Evolutionary conservation across 371 early-diverging fungal species (phyloP), one percentile per base, ranked within the genome.

Genomic region (Mortierella sp.): DNA sequence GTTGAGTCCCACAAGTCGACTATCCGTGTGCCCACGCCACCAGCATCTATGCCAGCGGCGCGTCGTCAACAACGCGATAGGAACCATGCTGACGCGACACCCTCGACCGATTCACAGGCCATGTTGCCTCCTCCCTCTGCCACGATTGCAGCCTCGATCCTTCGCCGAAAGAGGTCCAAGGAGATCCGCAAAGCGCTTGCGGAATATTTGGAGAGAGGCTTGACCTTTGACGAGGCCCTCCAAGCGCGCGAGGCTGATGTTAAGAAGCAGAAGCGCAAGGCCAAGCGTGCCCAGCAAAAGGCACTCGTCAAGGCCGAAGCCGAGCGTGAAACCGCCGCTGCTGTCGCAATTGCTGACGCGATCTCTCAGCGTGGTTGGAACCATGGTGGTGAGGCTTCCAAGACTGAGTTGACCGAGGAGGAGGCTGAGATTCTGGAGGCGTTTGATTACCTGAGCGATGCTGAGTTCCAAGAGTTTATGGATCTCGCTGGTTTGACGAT

Each of bases 391-490:
- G 70, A 48, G 50, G 70, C 45, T 2, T 45, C 34, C 14, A 34
- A 31, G 34, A 63, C 63, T 34, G 81, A 81, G 58, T 28, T 85
- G 70, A 77, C 80, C 0, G 31, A 73, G 74, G 85, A 85, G 68
- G 85, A 85, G 63, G 54, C 79, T 31, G 85, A 85, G 73, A 79
- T 85, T 58, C 52, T 85, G 77, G 85, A 85, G 31, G 82, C 85
- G 2, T 81, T 85, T 74, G 85, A 85, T 54, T 85, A 85, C 26
- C 73, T 85, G 55, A 74, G 74, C 19, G 85, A 85, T 38, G 82
- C 71, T 4, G 85, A 85, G 57, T 81, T 85, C 74, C 73, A 57
- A 21, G 85, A 85, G 76, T 85, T 85, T 55, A 81, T 79, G 85
- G 82, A 77, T 68, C 63, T 85, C 1, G 85, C 85, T 9, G 82